Evolutionary conservation across 805 yeast genomes (phyloP).

Genomic region (Candida taoyuanica): DNA sequence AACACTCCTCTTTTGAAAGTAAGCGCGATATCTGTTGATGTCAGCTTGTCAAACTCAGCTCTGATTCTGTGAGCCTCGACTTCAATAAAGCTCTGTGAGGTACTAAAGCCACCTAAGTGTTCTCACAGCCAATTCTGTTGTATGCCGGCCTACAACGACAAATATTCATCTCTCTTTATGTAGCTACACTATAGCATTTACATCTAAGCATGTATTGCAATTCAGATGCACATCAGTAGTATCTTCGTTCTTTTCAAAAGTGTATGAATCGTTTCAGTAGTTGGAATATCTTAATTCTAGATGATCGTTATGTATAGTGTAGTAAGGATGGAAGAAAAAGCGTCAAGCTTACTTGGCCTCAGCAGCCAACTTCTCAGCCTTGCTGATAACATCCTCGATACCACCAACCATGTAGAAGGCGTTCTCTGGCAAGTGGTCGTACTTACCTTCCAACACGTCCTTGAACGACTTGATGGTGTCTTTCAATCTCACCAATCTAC

Average conservation of each 20-base stretch:
- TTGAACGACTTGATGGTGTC: constrained; percentile 93
- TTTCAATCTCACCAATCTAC: constrained; percentile 94
- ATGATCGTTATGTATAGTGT: constrained; percentile 1
- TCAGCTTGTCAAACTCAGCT: too few species aligned
- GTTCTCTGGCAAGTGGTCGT: constrained; percentile 97
- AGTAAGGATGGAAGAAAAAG: background rate
- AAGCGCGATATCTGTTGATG: too few species aligned
- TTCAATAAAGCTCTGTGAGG: too few species aligned
- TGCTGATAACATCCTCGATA: constrained; percentile 96
- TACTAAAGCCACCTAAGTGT: too few species aligned
- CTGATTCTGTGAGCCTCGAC: too few species aligned
- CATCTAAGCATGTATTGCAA: constrained; percentile 1
- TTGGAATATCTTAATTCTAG: constrained; percentile 11
- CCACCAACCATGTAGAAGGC: constrained; percentile 99
- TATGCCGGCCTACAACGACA: background rate
- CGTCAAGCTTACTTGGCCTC: constrained; percentile 56
- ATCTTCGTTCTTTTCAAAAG: constrained; percentile 9
- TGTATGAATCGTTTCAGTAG: constrained; percentile 4
- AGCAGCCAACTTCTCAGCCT: constrained; percentile 98
- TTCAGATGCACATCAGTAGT: background rate
- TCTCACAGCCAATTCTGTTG: too few species aligned
- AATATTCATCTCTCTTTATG: too few species aligned
- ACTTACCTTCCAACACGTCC: constrained; percentile 97
- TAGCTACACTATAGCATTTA: too few species aligned
- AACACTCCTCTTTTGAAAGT: too few species aligned